Evolutionary conservation across 2,329 filamentous ascomycete genomes (phyloP), one percentile per base, ranked within the genome.

Genomic region (Colletotrichum eremochloae): DNA sequence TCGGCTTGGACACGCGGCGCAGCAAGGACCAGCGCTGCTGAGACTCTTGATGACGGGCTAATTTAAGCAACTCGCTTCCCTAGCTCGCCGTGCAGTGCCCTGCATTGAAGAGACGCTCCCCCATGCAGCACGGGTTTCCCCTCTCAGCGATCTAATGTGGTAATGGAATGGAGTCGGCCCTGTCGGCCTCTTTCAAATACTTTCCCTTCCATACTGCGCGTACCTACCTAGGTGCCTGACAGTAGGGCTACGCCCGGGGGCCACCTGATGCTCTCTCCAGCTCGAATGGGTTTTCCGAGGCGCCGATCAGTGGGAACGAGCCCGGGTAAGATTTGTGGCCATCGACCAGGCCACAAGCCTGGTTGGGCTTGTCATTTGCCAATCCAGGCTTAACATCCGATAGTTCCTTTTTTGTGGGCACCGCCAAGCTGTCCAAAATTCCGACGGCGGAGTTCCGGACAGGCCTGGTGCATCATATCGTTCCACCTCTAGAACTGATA

Each of bases 361-460:
- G 20, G 20, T 40, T 57, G 33, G 33, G 65, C 69, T 68, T 68
- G 65, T 68, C 65, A 72, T 62, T 68, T 71, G 64, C 62, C 57
- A 58, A 46, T 53, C 38, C 65, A 20, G 60, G 46, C 48, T 64
- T 55, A 53, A 52, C 65, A 50, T 60, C 69, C 31, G 46, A 60
- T 65, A 38, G 33, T 36, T 33, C 20, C 36, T 62, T 40, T 63
- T 42, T 11, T 14, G 57, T 52, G 64, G 64, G 15, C 50, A 53
- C 56, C 57, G 68, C 64, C 64, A 68, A 63, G 68, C 29, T 58
- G 64, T 15, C 57, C 58, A 57, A 44, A 56, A 48, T 71, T 62
- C 68, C 64, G 64, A n/a, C 42, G 52, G 68, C 68, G 64, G 68
- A 71, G 52, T 38, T 71, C 68, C 64, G 42, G 63, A 56, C 63